These are phyloP conservation scores for Myxozyma melibiosi DNA, from an alignment of 805 yeast species.

Conservation along the genomic window DNA sequence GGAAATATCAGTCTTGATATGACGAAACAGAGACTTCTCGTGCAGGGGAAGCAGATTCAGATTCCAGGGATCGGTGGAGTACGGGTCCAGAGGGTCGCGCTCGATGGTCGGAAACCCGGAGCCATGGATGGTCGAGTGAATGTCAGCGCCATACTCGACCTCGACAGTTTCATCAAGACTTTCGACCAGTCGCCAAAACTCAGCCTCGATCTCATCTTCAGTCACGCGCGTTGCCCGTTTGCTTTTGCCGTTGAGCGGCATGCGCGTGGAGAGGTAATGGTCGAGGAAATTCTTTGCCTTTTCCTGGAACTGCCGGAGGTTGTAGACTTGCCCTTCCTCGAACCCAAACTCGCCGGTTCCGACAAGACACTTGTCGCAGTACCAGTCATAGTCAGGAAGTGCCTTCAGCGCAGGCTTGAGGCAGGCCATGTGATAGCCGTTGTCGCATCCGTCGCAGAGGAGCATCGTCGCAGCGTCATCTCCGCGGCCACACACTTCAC, in stretches of 20 bases:
- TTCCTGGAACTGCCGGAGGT: slow-evolving; percentile 61
- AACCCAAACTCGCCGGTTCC: slow-evolving; percentile 90
- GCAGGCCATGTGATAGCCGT: slow-evolving; percentile 67
- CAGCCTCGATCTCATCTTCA: slow-evolving; percentile 39
- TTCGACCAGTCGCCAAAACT: slow-evolving; percentile 45
- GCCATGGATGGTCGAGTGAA: slow-evolving; percentile 43
- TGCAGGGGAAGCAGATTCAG: slow-evolving; percentile 43
- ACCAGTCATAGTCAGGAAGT: slow-evolving; percentile 70
- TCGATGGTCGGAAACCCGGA: slow-evolving; percentile 45
- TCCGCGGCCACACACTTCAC: slow-evolving; percentile 39
- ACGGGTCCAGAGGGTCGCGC: slow-evolving; percentile 39
- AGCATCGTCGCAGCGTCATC: slow-evolving; percentile 26
- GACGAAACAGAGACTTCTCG: slow-evolving; percentile 41
- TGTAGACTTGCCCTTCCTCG: slow-evolving; percentile 64
- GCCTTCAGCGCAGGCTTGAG: slow-evolving; percentile 56
- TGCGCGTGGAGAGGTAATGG: slow-evolving; percentile 38
- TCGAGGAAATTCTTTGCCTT: slow-evolving; percentile 56
- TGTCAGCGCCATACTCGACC: slow-evolving; percentile 48
- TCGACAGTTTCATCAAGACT: slow-evolving; percentile 38
- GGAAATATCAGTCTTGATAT: slow-evolving; percentile 51
- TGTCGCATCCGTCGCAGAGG: slow-evolving; percentile 73
- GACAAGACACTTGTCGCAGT: slow-evolving; percentile 78
- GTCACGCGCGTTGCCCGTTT: slow-evolving; percentile 3
- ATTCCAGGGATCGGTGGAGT: slow-evolving; percentile 45
- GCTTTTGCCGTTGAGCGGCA: slow-evolving; percentile 4